Percentiles rank a stretch among this genome's conserved stretches.
Conservation (phyloP, 1,139 yeast genomes). For the Yamadazyma sp. region DNA sequence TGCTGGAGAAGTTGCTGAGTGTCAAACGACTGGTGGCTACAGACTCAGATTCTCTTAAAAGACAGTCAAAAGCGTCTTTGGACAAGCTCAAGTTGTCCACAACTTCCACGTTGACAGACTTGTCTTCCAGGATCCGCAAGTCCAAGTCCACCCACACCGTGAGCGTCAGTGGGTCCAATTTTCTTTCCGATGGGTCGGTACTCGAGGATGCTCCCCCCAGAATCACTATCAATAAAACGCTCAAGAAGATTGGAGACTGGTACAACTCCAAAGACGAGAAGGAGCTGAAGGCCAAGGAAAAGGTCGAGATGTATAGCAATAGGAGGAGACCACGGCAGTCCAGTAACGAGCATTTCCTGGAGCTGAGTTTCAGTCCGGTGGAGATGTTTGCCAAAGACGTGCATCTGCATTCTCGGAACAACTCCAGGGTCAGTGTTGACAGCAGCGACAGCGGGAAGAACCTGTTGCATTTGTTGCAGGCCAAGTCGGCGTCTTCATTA, state of each 20-base stretch:
- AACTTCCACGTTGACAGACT: conserved; percentile 35
- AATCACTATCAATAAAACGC: conserved; percentile 14
- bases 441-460: conserved; percentile 4
- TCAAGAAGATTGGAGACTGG: conserved; percentile 70
- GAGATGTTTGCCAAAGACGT: conserved; percentile 16
- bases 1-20: no score
- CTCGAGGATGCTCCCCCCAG: conserved; percentile 6
- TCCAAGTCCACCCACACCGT: conserved; percentile 28
- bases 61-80: conserved; percentile 5
- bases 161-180: conserved; percentile 27
- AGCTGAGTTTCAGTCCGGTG: conserved; percentile 7
- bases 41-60: no score
- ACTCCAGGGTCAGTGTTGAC: conserved; percentile 10
- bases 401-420: conserved; percentile 11
- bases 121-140: conserved; percentile 34
- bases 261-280: conserved; percentile 26
- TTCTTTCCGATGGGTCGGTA: conserved; percentile 29
- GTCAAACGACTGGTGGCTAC: no score
- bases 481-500: conserved; percentile 1
- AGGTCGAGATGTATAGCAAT: conserved; percentile 57
- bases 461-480: background rate
- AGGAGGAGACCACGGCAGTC: conserved; percentile 43
- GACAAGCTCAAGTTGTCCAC: conserved; percentile 17
- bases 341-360: conserved; percentile 12
- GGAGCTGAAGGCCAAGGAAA: conserved; percentile 5